Conservation (phyloP, 2,329 filamentous ascomycete species). For the Graphilbum fragrans region DNA sequence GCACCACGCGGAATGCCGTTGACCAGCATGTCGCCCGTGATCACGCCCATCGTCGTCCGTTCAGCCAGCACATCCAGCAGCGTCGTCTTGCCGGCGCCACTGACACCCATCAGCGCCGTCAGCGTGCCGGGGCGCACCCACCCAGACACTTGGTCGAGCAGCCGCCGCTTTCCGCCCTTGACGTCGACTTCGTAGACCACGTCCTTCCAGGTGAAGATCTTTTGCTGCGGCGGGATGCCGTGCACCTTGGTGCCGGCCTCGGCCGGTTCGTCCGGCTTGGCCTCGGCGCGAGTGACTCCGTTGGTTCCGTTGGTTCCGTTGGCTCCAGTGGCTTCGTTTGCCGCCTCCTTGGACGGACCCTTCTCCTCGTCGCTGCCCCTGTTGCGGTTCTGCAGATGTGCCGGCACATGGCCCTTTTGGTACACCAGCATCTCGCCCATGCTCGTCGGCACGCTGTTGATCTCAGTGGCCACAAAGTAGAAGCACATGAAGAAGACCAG, state of each 20-base stretch:
- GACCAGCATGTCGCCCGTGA: conserved; percentile 69
- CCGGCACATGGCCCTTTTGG: conserved; percentile 37
- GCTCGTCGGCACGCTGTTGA: conserved; percentile 18
- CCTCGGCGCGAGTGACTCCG: not conserved
- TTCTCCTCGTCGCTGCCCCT: not conserved
- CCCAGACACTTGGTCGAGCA: conserved; percentile 77
- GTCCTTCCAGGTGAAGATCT: conserved; percentile 77
- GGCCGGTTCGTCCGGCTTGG: not conserved
- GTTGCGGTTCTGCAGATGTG: conserved; percentile 47
- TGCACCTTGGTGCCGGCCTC: not conserved
- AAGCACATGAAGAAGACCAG: conserved; percentile 43
- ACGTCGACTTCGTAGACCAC: conserved; percentile 70
- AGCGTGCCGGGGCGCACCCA: conserved; percentile 89
- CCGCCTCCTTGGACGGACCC: not conserved
- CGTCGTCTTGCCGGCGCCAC: conserved; percentile 85
- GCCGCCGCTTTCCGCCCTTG: conserved; percentile 62
- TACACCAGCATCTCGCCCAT: conserved; percentile 6
- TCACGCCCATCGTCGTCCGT: conserved; percentile 78
- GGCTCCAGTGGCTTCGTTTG: not conserved
- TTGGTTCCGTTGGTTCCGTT: not conserved
- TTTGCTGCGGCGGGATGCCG: conserved; percentile 43
- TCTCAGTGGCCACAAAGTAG: conserved; percentile 38
- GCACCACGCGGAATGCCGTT: conserved; percentile 56
- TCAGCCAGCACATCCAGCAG: conserved; percentile 77
- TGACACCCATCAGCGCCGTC: conserved; percentile 87